A percentile compares a stretch with the other conserved stretches of the same genome.
phyloP scores from a whole-genome alignment of 768 basidiomycete genomes.

The Lenzites betulinus region DNA sequence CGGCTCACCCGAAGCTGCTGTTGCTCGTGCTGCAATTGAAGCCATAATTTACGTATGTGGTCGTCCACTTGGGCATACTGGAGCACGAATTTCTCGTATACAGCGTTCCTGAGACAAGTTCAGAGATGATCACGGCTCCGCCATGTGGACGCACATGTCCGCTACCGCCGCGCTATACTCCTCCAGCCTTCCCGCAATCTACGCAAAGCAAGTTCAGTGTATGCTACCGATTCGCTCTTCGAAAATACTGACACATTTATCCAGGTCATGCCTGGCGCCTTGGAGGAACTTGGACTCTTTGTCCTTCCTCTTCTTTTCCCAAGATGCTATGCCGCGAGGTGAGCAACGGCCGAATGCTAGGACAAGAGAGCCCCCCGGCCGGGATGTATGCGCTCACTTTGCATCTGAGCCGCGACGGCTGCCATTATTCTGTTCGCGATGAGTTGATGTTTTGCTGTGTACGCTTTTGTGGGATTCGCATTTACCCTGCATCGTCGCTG shows the following conservation, averaged over 20 bases:
- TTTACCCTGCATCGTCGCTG: slow-evolving; percentile 30
- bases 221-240: not conserved
- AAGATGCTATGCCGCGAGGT: slow-evolving; percentile 18
- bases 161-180: slow-evolving; percentile 20
- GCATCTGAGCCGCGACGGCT: slow-evolving; percentile 30
- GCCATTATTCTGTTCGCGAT: slow-evolving; percentile 23
- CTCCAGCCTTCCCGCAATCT: slow-evolving; percentile 19
- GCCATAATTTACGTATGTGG: slow-evolving; percentile 29
- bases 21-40: slow-evolving; percentile 26
- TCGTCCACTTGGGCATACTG: slow-evolving; percentile 33
- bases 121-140: not conserved
- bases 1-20: slow-evolving; percentile 18
- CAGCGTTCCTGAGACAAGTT: slow-evolving; percentile 17
- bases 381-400: slow-evolving; percentile 26
- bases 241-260: slow-evolving; percentile 22
- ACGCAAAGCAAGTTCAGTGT: not conserved
- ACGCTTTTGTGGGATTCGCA: not conserved
- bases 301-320: slow-evolving; percentile 33
- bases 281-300: slow-evolving; percentile 28
- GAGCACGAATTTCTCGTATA: slow-evolving; percentile 29
- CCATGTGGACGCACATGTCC: slow-evolving; percentile 22
- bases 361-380: not conserved
- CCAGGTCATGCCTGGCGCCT: slow-evolving; percentile 19
- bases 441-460: not conserved
- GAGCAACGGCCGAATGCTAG: not conserved